These are phyloP conservation scores for Saccharomycopsis hybrid DNA, from an alignment of 1,139 yeast genomes.

Conservation along the genomic window DNA sequence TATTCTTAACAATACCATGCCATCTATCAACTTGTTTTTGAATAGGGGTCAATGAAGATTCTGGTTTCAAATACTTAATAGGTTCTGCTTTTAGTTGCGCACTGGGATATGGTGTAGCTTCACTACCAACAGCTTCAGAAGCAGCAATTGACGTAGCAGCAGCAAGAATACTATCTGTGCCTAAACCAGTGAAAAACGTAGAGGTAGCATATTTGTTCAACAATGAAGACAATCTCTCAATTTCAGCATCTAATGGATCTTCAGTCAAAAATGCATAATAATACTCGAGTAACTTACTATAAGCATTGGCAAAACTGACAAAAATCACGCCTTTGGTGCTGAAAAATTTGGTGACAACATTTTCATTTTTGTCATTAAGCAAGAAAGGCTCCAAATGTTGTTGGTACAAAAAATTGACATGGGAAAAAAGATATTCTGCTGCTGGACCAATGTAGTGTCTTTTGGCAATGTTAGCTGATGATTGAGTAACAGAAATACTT, in stretches of 20 bases:
- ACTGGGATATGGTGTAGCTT: no score
- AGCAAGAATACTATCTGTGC: background rate
- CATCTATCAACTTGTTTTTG: slow-evolving; percentile 25
- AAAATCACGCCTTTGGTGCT: background rate
- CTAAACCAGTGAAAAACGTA: background rate
- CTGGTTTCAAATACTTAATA: no score
- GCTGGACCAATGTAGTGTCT: no score
- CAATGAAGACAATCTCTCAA: slow-evolving; percentile 13
- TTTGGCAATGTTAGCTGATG: no score
- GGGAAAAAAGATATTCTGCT: no score
- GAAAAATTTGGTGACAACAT: background rate
- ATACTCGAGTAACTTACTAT: background rate
- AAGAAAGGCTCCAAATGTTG: slow-evolving; percentile 2
- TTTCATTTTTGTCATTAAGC: slow-evolving; percentile 5
- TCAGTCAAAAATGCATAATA: slow-evolving; percentile 18
- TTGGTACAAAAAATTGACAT: no score
- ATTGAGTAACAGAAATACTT: no score
- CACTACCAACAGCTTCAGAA: no score
- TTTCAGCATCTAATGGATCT: slow-evolving; percentile 20
- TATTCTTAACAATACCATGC: slow-evolving; percentile 25
- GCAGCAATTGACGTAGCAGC: background rate
- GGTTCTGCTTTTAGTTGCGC: no score
- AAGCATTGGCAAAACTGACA: background rate
- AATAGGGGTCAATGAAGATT: no score
- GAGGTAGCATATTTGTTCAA: slow-evolving; percentile 11